phyloP scores from a whole-genome alignment of 2,329 filamentous ascomycete genomes.

The Cladophialophora bantiana region DNA sequence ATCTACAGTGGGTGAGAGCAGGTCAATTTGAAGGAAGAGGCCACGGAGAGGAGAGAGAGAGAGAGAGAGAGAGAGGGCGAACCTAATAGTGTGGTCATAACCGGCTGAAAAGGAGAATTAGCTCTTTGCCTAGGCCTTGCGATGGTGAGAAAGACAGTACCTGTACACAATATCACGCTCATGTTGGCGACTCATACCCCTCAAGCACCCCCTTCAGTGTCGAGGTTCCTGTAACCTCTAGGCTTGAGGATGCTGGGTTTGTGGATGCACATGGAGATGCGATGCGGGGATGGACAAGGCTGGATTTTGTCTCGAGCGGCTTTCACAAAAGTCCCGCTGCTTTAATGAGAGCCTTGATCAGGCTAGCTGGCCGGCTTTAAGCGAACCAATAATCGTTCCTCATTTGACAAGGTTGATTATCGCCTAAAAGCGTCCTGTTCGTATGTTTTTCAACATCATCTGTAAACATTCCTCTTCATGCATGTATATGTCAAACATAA shows the following conservation, averaged over 20 bases:
- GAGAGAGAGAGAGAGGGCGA: conserved; percentile 41
- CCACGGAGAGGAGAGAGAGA: conserved; percentile 4
- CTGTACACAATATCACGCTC: conserved; percentile 73
- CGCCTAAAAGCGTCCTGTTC: background rate
- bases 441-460: conserved; percentile 3
- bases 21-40: conserved; percentile 19
- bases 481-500: background rate
- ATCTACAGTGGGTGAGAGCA: conserved; percentile 60
- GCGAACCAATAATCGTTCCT: conserved; percentile 8
- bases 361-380: background rate
- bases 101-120: conserved; percentile 59
- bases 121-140: conserved; percentile 14
- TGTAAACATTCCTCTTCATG: background rate
- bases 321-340: background rate
- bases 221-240: background rate
- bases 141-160: conserved; percentile 49
- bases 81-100: conserved; percentile 79
- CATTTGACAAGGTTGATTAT: conserved; percentile 1
- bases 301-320: background rate
- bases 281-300: background rate
- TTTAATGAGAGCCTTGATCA: background rate
- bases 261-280: conserved; percentile 10
- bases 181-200: conserved; percentile 49
- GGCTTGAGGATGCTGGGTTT: background rate
- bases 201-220: background rate